phyloP scores from a whole-genome alignment of 495 filamentous ascomycete genomes.

The Lasiosphaeria hispida region DNA sequence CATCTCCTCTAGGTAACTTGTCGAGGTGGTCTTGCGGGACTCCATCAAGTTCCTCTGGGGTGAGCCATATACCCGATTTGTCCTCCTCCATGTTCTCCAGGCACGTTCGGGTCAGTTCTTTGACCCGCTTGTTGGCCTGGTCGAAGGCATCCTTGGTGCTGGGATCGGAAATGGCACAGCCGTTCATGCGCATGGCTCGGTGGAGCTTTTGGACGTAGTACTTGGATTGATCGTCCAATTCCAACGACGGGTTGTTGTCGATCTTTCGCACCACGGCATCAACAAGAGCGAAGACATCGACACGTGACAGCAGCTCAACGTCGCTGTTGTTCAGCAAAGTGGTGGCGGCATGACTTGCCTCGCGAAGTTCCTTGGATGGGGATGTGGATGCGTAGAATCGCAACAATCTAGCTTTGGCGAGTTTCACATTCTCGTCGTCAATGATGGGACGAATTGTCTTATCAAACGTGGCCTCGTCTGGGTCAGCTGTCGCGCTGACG shows the following conservation, averaged over 20 bases:
- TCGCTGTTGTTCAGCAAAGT: neutral
- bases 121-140: neutral
- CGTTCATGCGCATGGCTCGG: constrained; percentile 1
- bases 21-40: neutral
- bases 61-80: neutral
- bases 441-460: constrained; percentile 3
- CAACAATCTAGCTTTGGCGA: neutral
- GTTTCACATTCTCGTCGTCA: constrained; percentile 1
- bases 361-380: constrained; percentile 3
- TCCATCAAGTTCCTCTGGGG: neutral
- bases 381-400: constrained; percentile 4
- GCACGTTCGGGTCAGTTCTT: neutral
- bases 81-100: neutral
- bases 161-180: neutral
- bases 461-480: neutral
- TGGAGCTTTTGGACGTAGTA: constrained; percentile 2
- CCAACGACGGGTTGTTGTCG: neutral
- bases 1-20: neutral
- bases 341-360: neutral
- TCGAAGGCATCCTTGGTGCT: neutral
- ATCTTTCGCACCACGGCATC: neutral
- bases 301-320: neutral
- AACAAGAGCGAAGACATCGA: neutral
- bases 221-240: constrained; percentile 7
- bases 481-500: neutral